Evolutionary conservation across 768 basidiomycete species (phyloP).

Genomic region (Xerocomus brunneocitrinus): DNA sequence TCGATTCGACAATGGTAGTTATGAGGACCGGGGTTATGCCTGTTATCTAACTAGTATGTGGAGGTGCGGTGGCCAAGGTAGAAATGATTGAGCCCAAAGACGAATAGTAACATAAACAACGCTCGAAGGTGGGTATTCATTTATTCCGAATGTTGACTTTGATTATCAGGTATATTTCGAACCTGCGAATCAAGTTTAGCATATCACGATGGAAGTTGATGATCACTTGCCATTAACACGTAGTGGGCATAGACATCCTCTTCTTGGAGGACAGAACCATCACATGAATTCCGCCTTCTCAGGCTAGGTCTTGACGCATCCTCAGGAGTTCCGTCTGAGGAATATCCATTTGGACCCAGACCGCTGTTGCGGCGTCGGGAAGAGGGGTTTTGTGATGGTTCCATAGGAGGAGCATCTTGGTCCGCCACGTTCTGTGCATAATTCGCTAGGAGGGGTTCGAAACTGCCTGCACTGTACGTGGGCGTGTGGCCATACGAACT

Average conservation of each 20-base stretch:
- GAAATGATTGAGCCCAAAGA: slow-evolving; percentile 4
- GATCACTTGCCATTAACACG: slow-evolving; percentile 47
- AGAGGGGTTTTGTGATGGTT: slow-evolving; percentile 31
- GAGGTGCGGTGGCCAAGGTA: slow-evolving; percentile 1
- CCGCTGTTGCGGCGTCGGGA: slow-evolving; percentile 1
- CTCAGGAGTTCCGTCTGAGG: slow-evolving; percentile 24
- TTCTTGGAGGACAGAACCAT: slow-evolving; percentile 35
- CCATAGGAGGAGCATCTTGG: slow-evolving; percentile 13
- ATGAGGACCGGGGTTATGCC: slow-evolving; percentile 5
- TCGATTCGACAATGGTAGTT: slow-evolving; percentile 9
- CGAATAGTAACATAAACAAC: slow-evolving; percentile 4
- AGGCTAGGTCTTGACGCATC: slow-evolving; percentile 21
- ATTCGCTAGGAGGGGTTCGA: slow-evolving; percentile 54
- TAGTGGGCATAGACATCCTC: slow-evolving; percentile 54
- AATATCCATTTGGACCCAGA: slow-evolving; percentile 4
- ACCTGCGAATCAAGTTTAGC: slow-evolving; percentile 37
- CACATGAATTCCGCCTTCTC: slow-evolving; percentile 18
- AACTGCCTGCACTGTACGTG: slow-evolving; percentile 52
- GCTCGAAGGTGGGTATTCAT: slow-evolving; percentile 2
- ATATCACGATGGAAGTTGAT: not conserved
- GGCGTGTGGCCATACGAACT: slow-evolving; percentile 40
- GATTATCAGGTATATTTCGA: slow-evolving; percentile 49
- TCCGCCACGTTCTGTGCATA: slow-evolving; percentile 32
- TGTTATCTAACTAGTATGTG: slow-evolving; percentile 18
- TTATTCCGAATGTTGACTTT: slow-evolving; percentile 31